These are phyloP conservation scores for Zhuliangozyma parablackwelliae DNA, from an alignment of 1,139 yeast genomes.

Conservation along the genomic window DNA sequence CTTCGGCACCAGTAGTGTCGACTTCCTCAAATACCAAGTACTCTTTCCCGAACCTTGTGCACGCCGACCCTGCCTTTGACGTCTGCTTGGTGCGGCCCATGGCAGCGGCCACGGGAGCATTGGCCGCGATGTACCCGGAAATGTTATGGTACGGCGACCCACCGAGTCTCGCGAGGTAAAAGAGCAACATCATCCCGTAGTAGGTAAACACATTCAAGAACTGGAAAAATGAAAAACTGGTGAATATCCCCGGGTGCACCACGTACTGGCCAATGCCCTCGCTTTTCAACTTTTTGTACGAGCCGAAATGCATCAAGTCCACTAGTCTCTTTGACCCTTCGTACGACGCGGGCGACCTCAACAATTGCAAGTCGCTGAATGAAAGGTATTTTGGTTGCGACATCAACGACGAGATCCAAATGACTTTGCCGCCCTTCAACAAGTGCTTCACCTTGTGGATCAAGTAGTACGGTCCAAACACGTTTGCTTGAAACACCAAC, in stretches of 20 bases:
- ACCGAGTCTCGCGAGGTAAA: constrained; percentile 73
- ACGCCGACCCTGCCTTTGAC: constrained; percentile 72
- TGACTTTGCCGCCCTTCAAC: constrained; percentile 49
- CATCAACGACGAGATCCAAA: constrained; percentile 86
- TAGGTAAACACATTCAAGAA: constrained; percentile 73
- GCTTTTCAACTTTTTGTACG: constrained; percentile 47
- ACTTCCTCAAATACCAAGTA: constrained; percentile 52
- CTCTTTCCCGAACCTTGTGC: constrained; percentile 60
- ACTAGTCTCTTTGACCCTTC: constrained; percentile 90
- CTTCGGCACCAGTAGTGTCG: constrained; percentile 60
- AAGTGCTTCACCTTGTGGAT: constrained; percentile 56
- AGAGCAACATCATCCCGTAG: constrained; percentile 79
- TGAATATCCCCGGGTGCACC: constrained; percentile 92
- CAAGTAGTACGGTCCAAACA: constrained; percentile 88
- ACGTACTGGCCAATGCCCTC: constrained; percentile 66
- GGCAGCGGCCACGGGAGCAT: constrained; percentile 57
- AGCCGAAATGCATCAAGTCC: constrained; percentile 75
- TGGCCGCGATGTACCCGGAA: constrained; percentile 84
- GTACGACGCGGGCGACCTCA: constrained; percentile 63
- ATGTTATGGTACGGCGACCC: constrained; percentile 91
- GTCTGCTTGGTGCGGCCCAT: constrained; percentile 40
- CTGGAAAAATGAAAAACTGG: constrained; percentile 74
- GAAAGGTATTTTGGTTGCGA: constrained; percentile 69
- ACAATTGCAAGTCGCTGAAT: constrained; percentile 67
- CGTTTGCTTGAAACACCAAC: constrained; percentile 88